Evolutionary conservation across 305 asterid genomes (phyloP), one percentile per base, ranked within the genome.

Genomic region (Rubia peregrina): DNA sequence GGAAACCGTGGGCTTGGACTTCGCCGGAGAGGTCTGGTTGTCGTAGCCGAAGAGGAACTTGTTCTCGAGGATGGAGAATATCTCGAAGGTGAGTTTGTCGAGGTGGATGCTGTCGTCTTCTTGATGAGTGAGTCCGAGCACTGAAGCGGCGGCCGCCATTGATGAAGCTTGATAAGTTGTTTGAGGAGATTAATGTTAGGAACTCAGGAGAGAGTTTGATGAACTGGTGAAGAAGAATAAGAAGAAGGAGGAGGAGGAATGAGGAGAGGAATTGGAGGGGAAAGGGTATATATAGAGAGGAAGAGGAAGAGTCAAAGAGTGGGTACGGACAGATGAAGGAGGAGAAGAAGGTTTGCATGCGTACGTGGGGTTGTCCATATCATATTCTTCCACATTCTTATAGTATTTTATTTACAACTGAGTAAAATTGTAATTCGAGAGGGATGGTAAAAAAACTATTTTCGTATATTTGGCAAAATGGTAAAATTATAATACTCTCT

Each of bases 21-120:
- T 51, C 9, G 57, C 3, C 57, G 57, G 48, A 2, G 48, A 10
- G 1, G 73, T 46, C 17, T 74, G 44, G 77, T 77, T 67, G 13
- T 76, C 44, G 77, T 68, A 80, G 19, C 95, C 95, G 70, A 90
- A 90, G 70, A 90, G 78, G 76, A 90, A 90, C 68, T 90, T 90
- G 79, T 85, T 85, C 67, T 90, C 97, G 42, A 90, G 82, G 30
- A 90, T 89, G 22, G 96, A 89, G 78, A 90, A 90, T 62, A 90
- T 90, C 61, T 90, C 90, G 77, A 82, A 84, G 68, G 96, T 87
- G 79, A 90, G 82, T 77, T 89, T 87, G 80, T 86, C 89, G 38
- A 22, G 64, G 64, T 59, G 64, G 64, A 12, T 5, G 33, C 33
- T 19, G 3, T 72, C 83, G 13, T 72, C 81, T 9, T 33, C 46